Base-by-base conservation (phyloP, 2,329 filamentous ascomycete genomes). In the Pestalotiopsis sp. region DNA sequence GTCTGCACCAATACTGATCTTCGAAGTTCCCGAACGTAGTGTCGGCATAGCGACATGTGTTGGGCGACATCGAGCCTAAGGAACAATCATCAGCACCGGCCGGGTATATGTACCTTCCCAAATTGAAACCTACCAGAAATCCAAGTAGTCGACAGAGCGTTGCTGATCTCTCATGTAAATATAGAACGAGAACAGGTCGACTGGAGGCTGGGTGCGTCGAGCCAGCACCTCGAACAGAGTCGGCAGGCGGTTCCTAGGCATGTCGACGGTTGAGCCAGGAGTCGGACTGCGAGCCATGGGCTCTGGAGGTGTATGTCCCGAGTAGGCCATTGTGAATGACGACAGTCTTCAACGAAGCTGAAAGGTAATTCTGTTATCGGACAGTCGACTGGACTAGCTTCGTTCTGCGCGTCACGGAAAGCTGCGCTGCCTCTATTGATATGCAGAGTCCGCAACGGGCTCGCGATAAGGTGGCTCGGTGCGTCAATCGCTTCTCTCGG, bases 141-240 rank as follows among this genome's bases (percentile, higher is more conserved):
- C 96, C 57, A 99, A 85, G 77, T 99, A 99, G 78, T 99, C 96
- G 13, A 99, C 96, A 7, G 95, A 98, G 79, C 95, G 91, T 81
- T 99, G 96, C 82, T 98, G 95, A 80, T 99, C 97, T 76, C 96
- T 90, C 96, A 99, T 99, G 83, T 97, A 99, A 76, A 99, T 99
- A 83, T 99, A 99, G 84, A 99, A 99, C 2, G 95, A 98, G 81
- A 97, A 99, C 12, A 99, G 86, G 78, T 99, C 97, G 69, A 99
- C 95, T 0, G 96, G 96, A 63, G 97, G 93, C 23, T 97, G 87
- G n/a, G 96, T 99, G 72, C 94, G 91, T 73, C 97, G 91, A 79
- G 94, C 97, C 70, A 99, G 85, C 68, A 99, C 96, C 82, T 99
- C 97, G 79, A 97, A 98, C 65, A 99, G 89, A 1, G 94, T 98